Base-by-base conservation (phyloP, 2,329 filamentous ascomycete genomes). In the Fusarium redolens region DNA sequence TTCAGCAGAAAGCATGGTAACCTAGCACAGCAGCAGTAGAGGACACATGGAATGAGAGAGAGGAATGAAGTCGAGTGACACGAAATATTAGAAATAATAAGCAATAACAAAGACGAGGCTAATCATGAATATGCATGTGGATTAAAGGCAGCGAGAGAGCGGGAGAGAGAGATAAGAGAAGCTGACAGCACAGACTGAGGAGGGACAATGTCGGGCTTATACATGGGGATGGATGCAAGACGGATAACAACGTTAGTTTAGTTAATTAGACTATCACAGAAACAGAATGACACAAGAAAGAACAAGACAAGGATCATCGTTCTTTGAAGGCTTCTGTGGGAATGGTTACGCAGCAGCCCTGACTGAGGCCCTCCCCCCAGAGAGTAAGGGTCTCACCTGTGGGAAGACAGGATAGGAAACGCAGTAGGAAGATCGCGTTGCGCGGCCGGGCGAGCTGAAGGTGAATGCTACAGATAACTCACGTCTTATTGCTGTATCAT, bases 291-390 rank as follows among this genome's bases (percentile, higher is more conserved):
- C 58, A 69, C 48, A 43, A 52, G 57, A 45, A 68, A 9, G 30
- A 64, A 52, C 30, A 35, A 69, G 65, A 69, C 60, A 70, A 64
- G 60, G 67, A 65, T 70, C 66, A 43, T 43, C 58, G 62, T 38
- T 68, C 50, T 54, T 28, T 28, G 50, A 40, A 40, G 22, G 33
- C 31, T 57, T 25, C 54, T 35, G 41, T 28, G 22, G 44, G 22
- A 50, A 60, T 50, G 67, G 67, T 69, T 55, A 65, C 66, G 67
- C 67, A 69, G 65, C 66, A 69, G 66, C 57, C 57, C 65, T 65
- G 66, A 70, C 66, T 67, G 50, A 54, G 50, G 50, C 50, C 50
- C 43, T 44, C 43, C 64, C 65, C 58, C 65, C 31, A 51, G 48
- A 67, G 40, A 65, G n/a, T 54, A 60, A 69, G 66, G 65, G 67